These are phyloP conservation scores for Boletus sp. DNA, from an alignment of 1,284 basidiomycete genomes.

Conservation along the genomic window DNA sequence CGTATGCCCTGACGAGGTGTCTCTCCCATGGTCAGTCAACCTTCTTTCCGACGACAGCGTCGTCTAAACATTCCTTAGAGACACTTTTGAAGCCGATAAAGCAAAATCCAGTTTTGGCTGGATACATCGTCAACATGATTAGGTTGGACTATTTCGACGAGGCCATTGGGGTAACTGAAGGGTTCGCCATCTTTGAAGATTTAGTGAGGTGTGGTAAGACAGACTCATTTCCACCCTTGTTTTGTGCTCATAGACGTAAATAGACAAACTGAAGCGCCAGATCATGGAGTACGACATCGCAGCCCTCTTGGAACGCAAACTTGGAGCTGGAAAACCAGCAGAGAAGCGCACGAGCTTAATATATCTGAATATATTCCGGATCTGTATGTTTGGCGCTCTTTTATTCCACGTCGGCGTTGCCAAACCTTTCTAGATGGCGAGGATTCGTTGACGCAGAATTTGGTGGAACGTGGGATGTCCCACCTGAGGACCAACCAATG, in stretches of 20 bases:
- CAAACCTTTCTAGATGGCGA: slow-evolving; percentile 5
- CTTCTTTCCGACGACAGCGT: not conserved
- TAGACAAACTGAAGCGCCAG: slow-evolving; percentile 4
- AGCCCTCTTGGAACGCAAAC: slow-evolving; percentile 5
- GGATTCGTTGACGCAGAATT: not conserved
- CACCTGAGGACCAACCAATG: not conserved
- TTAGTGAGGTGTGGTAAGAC: slow-evolving; percentile 4
- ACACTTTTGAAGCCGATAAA: not conserved
- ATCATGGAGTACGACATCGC: slow-evolving; percentile 5
- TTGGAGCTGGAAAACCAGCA: not conserved
- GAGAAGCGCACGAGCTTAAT: slow-evolving; percentile 8
- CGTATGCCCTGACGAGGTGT: slow-evolving; percentile 7
- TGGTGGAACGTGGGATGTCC: slow-evolving; percentile 8
- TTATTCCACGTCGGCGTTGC: not conserved
- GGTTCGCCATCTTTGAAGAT: slow-evolving; percentile 6
- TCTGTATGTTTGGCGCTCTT: not conserved
- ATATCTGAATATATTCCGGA: slow-evolving; percentile 6
- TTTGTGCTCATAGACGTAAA: not conserved
- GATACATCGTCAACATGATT: slow-evolving; percentile 8
- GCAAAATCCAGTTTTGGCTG: not conserved
- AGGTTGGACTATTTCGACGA: slow-evolving; percentile 11
- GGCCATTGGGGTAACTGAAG: slow-evolving; percentile 3
- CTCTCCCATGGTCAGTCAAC: not conserved
- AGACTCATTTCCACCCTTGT: not conserved
- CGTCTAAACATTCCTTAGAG: not conserved